Base-by-base conservation (phyloP, 2,329 filamentous ascomycete species). In the Aspergillus sp. region DNA sequence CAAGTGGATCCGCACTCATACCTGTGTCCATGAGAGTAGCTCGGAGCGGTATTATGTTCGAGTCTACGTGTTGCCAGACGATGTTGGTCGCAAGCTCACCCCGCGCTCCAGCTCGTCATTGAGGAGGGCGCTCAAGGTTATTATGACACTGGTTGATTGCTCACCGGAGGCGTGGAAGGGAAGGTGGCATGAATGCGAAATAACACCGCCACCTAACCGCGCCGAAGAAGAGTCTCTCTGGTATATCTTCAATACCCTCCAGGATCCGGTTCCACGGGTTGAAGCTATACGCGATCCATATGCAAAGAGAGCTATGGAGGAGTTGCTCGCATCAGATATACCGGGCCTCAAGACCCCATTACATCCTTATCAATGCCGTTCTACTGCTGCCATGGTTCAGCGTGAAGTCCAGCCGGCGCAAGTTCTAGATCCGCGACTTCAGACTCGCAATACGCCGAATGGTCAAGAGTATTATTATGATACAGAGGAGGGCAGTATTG, bases 341-440 rank as follows among this genome's bases (percentile, higher is more conserved):
- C 28, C 47, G 30, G 58, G 63, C 19, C 50, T 69, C 15, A 60
- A 62, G 36, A 83, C 84, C 0, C 61, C 61, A 0, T 64, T 95
- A 0, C 83, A 91, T 51, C 69, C 74, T 0, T 93, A 93, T 47
- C 89, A 96, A 54, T 72, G 79, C 31, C 73, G 80, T 27, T 89
- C 86, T 1, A 80, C 82, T 1, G 84, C 83, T 3, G 55, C 80
- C 16, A 95, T 96, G 86, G 61, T 94, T 12, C 80, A 91, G 52
- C 78, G 80, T 33, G 89, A 96, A 57, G 60, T 71, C 4, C 70
- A 77, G 14, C 76, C 82, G 1, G 68, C 69, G 4, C 65, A 73
- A 16, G 64, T 75, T 4, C 60, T 86, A 6, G 88, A 95, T 55
- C 85, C 88, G 7, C 74, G 88, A 4, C 63, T 93, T 2, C 70